Base-by-base conservation (phyloP, 805 yeast genomes). In the Wickerhamiella kazuoi region DNA sequence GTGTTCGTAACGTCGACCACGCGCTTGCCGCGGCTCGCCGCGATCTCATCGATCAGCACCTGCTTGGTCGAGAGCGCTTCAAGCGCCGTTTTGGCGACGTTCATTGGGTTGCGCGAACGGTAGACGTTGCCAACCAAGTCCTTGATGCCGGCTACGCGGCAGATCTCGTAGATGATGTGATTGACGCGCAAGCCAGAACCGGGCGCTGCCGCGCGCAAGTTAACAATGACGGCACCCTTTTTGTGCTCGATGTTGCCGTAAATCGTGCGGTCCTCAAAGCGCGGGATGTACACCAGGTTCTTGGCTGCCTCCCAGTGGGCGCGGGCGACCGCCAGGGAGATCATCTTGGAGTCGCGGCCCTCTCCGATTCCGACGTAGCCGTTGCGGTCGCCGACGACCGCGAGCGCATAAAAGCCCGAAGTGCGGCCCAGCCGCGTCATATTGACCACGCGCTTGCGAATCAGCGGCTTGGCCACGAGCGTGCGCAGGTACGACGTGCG, bases 361-460 rank as follows among this genome's bases (percentile, higher is more conserved):
- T 84, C 93, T 37, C 97, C 98, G 36, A 86, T 65, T 29, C 97
- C 97, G 43, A 90, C 67, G 78, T 83, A 79, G 46, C 98, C 98
- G 47, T 81, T 79, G 40, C 76, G 71, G 60, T 90, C 94, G 36
- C 98, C 98, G 14, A 80, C 95, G 29, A 84, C 79, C 13, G 84
- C 87, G 46, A 90, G 59, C 0, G 84, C 79, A 59, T 80, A 87
- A 57, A 74, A 77, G 30, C 82, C 72, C 38, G 78, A 74, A 47
- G 42, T 41, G 37, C 49, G 49, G 13, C 53, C 54, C 29, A 49
- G 38, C 30, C 83, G 75, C 2, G 96, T 87, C 67, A 83, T 93
- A 56, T 83, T 82, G 40, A 84, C 75, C 20, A 87, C 97, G 38
- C 80, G 66, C 61, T 82, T 84, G 29, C 47, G 43, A 30, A 53